Evolutionary conservation across 441 rosid species (phyloP).

Genomic region (Euphorbia schlechtendalii): DNA sequence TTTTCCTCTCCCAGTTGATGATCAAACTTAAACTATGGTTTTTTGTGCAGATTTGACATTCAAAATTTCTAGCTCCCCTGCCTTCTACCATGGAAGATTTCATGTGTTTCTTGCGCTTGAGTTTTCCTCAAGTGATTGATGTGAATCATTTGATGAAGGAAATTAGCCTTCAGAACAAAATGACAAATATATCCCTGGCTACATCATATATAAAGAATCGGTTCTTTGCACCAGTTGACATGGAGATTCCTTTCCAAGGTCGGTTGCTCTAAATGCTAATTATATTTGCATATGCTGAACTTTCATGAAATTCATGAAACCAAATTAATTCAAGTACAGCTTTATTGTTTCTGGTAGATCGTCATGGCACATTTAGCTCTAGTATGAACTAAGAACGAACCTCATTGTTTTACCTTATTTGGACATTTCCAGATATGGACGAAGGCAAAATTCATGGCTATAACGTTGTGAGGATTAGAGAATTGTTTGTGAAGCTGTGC

Average conservation of each 20-base stretch:
- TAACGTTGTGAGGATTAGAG: constrained; percentile 49
- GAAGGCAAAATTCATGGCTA: constrained; percentile 54
- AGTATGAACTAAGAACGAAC: background rate
- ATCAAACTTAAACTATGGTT: background rate
- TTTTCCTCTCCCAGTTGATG: background rate
- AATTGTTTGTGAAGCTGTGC: constrained; percentile 63
- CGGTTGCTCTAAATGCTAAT: constrained; percentile 14
- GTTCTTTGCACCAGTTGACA: constrained; percentile 48
- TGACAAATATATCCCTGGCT: constrained; percentile 40
- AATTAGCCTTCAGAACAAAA: constrained; percentile 39
- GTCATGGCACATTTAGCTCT: background rate
- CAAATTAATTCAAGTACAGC: constrained; percentile 1
- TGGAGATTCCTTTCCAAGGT: constrained; percentile 67
- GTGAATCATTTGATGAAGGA: constrained; percentile 62
- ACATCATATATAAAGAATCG: constrained; percentile 46
- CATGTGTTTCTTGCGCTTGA: constrained; percentile 35
- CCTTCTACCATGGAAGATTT: constrained; percentile 65
- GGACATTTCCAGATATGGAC: constrained; percentile 27
- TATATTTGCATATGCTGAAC: background rate
- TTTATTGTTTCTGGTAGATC: background rate
- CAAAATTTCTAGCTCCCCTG: constrained; percentile 69
- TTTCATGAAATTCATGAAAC: background rate
- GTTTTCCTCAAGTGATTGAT: constrained; percentile 61
- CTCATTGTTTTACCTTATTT: constrained; percentile 19
- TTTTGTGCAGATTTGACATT: constrained; percentile 59